Evolutionary conservation across 1,284 basidiomycete species (phyloP).

Genomic region (Rhodotorula sp.): DNA sequence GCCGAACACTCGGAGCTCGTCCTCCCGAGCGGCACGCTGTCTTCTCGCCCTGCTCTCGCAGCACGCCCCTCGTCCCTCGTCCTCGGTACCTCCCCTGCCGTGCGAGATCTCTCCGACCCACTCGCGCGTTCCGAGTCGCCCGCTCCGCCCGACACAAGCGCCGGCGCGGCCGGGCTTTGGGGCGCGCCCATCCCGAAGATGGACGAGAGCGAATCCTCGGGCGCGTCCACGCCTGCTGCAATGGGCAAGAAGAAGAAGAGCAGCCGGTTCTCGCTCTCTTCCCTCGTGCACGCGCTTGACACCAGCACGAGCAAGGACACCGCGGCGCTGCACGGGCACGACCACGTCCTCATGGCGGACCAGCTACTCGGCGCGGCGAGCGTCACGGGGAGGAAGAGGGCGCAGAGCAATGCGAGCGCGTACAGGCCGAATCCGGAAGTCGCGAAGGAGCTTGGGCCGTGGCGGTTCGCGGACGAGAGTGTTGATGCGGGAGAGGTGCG

Average conservation of each 20-base stretch:
- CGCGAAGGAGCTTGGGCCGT: slow-evolving; percentile 48
- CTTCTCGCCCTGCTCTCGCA: background rate
- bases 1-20: slow-evolving; percentile 32
- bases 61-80: slow-evolving; percentile 19
- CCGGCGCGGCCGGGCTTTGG: background rate
- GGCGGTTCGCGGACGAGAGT: slow-evolving; percentile 51
- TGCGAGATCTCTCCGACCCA: background rate
- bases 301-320: slow-evolving; percentile 6
- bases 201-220: background rate
- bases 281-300: slow-evolving; percentile 24
- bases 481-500: slow-evolving; percentile 52
- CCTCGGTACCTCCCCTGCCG: slow-evolving; percentile 9
- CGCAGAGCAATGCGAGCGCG: slow-evolving; percentile 4
- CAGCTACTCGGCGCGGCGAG: slow-evolving; percentile 25
- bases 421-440: slow-evolving; percentile 8
- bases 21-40: background rate
- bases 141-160: background rate
- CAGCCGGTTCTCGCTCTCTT: slow-evolving; percentile 21
- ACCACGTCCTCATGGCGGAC: slow-evolving; percentile 48
- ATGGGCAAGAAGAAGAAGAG: slow-evolving; percentile 26
- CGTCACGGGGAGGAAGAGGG: background rate
- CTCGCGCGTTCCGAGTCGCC: slow-evolving; percentile 6
- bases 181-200: background rate
- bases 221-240: background rate
- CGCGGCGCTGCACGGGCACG: slow-evolving; percentile 25